phyloP scores from a whole-genome alignment of 2,329 filamentous ascomycete species.

The Hawksworthiomyces lignivorus region DNA sequence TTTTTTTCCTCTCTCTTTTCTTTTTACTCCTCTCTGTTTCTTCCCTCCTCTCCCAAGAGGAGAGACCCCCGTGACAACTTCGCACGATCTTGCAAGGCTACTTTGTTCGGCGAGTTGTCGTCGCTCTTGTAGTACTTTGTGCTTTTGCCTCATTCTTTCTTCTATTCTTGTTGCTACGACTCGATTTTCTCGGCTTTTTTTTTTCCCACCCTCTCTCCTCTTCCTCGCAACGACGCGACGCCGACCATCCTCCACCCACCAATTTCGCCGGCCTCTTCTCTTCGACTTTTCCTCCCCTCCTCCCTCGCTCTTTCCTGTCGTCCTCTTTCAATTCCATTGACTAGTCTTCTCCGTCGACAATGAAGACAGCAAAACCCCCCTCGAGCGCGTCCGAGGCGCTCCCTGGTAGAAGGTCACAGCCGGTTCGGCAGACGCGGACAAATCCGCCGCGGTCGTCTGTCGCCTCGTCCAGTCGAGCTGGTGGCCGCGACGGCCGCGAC shows the following conservation, averaged over 20 bases:
- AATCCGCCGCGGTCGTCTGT: slow-evolving; percentile 53
- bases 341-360: slow-evolving; percentile 23
- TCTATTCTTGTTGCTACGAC: not conserved
- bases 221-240: too few relatives aligned
- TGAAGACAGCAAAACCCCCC: slow-evolving; percentile 49
- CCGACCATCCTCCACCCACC: too few relatives aligned
- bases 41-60: not conserved
- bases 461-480: slow-evolving; percentile 32
- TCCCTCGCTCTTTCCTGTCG: not conserved
- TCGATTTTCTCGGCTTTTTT: not conserved
- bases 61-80: too few relatives aligned
- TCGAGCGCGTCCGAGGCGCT: slow-evolving; percentile 31
- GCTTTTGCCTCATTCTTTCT: too few relatives aligned
- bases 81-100: too few relatives aligned
- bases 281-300: not conserved
- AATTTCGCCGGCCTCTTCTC: too few relatives aligned
- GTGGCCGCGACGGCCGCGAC: slow-evolving; percentile 23
- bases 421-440: slow-evolving; percentile 27
- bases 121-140: too few relatives aligned
- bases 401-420: slow-evolving; percentile 29
- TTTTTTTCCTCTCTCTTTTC: not conserved
- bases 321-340: slow-evolving; percentile 12
- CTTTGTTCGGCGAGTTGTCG: too few relatives aligned
- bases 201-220: not conserved
- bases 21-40: slow-evolving; percentile 4